These are phyloP conservation scores for Leptomonas pyrrhocoris DNA, from an alignment of 208 protist genomes.

Conservation along the genomic window DNA sequence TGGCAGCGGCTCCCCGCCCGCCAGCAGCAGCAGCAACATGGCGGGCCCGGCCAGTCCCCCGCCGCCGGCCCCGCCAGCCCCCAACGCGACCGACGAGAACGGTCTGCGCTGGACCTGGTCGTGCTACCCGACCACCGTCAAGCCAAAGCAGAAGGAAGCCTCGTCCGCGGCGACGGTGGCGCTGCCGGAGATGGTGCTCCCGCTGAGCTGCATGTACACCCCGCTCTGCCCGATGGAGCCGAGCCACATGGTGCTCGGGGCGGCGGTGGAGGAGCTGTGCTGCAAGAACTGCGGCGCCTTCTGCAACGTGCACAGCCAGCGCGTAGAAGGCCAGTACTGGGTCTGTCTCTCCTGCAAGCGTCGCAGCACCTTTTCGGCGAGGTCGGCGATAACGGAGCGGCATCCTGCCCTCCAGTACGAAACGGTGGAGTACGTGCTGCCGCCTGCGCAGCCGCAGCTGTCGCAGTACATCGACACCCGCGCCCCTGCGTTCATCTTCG, in stretches of 20 bases:
- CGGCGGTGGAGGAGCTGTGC: conserved; percentile 29
- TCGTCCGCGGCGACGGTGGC: conserved; percentile 38
- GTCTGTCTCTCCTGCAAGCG: conserved; percentile 78
- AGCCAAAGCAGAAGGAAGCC: conserved; percentile 40
- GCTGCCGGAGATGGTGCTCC: conserved; percentile 83
- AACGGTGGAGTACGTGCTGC: conserved; percentile 88
- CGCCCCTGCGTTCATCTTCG: conserved; percentile 87
- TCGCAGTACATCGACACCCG: conserved; percentile 2
- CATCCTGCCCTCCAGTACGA: conserved; percentile 73
- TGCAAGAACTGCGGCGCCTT: conserved; percentile 80
- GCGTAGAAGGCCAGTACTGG: conserved; percentile 78
- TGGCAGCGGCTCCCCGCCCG: background rate
- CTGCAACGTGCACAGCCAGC: conserved; percentile 61
- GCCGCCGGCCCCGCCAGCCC: conserved; percentile 33
- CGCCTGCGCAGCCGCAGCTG: conserved; percentile 13
- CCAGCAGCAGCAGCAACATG: background rate
- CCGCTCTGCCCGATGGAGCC: conserved; percentile 66
- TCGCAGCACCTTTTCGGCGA: conserved; percentile 55
- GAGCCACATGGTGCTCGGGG: conserved; percentile 50
- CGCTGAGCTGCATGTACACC: conserved; percentile 90
- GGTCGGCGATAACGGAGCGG: conserved; percentile 41
- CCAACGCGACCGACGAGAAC: conserved; percentile 60
- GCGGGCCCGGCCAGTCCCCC: conserved; percentile 1
- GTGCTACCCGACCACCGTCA: conserved; percentile 74
- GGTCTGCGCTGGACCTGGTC: conserved; percentile 91